Evolutionary conservation across 805 yeast species (phyloP).

Genomic region (Scheffersomyces amazonensis): DNA sequence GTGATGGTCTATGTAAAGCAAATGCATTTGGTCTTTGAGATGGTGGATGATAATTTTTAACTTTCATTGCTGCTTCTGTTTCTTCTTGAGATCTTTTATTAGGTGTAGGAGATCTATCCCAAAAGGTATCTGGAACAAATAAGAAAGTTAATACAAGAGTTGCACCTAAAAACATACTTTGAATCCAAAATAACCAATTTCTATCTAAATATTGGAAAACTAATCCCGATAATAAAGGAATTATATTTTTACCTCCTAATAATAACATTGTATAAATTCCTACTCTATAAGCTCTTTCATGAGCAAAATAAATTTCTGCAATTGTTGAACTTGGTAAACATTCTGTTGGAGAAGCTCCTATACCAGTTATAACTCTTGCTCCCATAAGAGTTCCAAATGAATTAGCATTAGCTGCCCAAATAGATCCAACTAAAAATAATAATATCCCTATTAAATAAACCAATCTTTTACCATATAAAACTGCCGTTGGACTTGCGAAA

Average conservation of each 20-base stretch:
- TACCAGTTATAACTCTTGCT: slow-evolving; percentile 56
- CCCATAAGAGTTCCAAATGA: slow-evolving; percentile 52
- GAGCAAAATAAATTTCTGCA: slow-evolving; percentile 59
- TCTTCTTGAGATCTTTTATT: slow-evolving; percentile 47
- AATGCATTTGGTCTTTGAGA: slow-evolving; percentile 27
- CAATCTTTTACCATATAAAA: slow-evolving; percentile 54
- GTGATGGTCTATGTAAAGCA: slow-evolving; percentile 18
- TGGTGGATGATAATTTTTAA: slow-evolving; percentile 18
- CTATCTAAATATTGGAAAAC: slow-evolving; percentile 47
- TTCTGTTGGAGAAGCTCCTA: slow-evolving; percentile 61
- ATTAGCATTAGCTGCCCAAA: slow-evolving; percentile 53
- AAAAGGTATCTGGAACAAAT: slow-evolving; percentile 65
- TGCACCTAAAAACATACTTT: slow-evolving; percentile 49
- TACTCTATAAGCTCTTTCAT: slow-evolving; percentile 58
- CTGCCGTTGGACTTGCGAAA: slow-evolving; percentile 56
- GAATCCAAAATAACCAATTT: slow-evolving; percentile 63
- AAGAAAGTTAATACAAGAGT: slow-evolving; percentile 43
- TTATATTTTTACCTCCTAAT: slow-evolving; percentile 60
- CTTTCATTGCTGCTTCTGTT: slow-evolving; percentile 44
- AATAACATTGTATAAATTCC: slow-evolving; percentile 57
- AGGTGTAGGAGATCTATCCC: slow-evolving; percentile 55
- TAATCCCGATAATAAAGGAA: slow-evolving; percentile 55
- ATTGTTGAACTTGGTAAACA: slow-evolving; percentile 58
- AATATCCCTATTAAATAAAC: slow-evolving; percentile 50
- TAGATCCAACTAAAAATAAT: slow-evolving; percentile 47